These are phyloP conservation scores for Petunia secreta DNA, from an alignment of 257 asterid species.

Conservation along the genomic window DNA sequence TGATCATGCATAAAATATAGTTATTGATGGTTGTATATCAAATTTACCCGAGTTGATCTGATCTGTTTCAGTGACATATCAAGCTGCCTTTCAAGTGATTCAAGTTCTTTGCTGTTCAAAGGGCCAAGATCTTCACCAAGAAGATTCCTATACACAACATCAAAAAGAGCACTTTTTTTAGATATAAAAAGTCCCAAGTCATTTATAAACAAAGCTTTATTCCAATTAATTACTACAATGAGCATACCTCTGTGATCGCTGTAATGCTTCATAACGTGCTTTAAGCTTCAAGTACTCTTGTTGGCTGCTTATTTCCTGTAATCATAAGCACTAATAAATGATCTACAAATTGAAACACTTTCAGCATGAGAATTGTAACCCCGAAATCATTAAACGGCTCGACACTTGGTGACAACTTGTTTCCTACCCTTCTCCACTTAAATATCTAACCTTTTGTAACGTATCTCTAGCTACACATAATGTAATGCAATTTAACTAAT, in stretches of 20 bases:
- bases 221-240: background rate
- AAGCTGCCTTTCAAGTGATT: constrained; percentile 91
- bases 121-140: constrained; percentile 98
- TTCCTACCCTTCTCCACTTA: no score
- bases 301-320: constrained; percentile 95
- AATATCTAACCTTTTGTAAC: no score
- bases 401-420: no score
- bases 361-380: background rate
- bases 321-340: background rate
- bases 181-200: no score
- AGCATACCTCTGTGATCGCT: constrained; percentile 83
- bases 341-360: background rate
- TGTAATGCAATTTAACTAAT: no score
- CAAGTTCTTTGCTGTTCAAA: constrained; percentile 94
- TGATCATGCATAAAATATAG: no score
- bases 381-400: no score
- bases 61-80: constrained; percentile 94
- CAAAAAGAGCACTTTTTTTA: background rate
- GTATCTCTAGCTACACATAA: no score
- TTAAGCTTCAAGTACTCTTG: constrained; percentile 97
- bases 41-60: constrained; percentile 83
- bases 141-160: constrained; percentile 60
- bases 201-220: background rate
- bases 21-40: background rate
- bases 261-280: constrained; percentile 93